These are phyloP conservation scores for Kitagawia praeruptora DNA, from an alignment of 129 eudicot species.

Conservation along the genomic window DNA sequence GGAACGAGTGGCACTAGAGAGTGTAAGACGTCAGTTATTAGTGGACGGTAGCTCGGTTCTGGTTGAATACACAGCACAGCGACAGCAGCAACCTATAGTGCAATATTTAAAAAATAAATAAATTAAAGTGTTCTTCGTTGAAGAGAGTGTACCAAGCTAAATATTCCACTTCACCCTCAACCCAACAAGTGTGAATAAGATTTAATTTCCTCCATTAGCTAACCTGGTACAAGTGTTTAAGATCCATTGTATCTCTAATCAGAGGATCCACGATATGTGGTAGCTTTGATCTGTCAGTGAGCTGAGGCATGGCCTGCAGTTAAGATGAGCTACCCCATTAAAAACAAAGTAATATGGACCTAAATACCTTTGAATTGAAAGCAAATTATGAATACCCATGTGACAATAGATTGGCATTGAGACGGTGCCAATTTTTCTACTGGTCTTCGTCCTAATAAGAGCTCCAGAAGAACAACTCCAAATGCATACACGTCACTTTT, in stretches of 20 bases:
- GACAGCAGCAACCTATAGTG: conserved; percentile 80
- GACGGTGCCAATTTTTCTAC: conserved; percentile 60
- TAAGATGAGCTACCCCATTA: conserved; percentile 1
- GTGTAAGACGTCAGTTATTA: conserved; percentile 86
- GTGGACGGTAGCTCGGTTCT: conserved; percentile 90
- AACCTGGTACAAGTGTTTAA: conserved; percentile 87
- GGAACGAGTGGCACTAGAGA: conserved; percentile 93
- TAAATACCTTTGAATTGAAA: not conserved
- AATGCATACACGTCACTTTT: conserved; percentile 71
- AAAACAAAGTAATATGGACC: not conserved
- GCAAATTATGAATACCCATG: conserved; percentile 51
- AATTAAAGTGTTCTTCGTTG: not conserved
- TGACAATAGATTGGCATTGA: conserved; percentile 72
- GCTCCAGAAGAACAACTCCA: conserved; percentile 75
- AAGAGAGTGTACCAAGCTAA: not conserved
- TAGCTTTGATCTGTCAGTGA: conserved; percentile 66
- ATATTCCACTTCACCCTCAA: not conserved
- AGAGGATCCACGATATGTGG: conserved; percentile 71
- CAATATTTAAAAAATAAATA: not conserved
- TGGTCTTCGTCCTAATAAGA: conserved; percentile 59
- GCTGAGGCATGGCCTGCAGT: conserved; percentile 81
- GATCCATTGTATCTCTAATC: conserved; percentile 73
- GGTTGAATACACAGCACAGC: conserved; percentile 93
- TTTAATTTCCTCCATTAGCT: not conserved
- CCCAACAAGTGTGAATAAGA: not conserved